Base-by-base conservation (phyloP, 2,329 filamentous ascomycete genomes). In the Diplodia seriata region DNA sequence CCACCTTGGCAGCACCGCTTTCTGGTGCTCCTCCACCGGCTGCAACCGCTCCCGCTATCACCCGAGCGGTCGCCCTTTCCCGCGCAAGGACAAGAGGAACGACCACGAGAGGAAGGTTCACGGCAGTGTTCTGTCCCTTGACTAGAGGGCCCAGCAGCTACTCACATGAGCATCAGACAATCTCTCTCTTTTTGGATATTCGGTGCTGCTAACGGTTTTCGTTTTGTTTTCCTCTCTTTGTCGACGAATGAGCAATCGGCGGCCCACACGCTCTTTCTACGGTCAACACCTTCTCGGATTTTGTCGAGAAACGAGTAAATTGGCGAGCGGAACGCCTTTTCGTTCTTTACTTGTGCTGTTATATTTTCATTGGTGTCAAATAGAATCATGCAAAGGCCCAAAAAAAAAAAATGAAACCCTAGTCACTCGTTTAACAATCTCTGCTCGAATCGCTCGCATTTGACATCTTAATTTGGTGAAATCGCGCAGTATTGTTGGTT, bases 61-160 rank as follows among this genome's bases (percentile, higher is more conserved):
- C 4, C 36, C 36, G 0, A 1, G 38, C 11, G 47, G 55, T 4
- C 51, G 57, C 53, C 47, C 57, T 1, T 69, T 69, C 12, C 33
- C 57, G 7, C 54, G 68, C 12, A 47, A 55, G 11, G 68, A 69
- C 49, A 69, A 68, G 51, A 57, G 66, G 20, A 65, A 68, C 51
- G 68, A 68, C 15, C 68, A 69, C 31, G 57, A 68, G 8, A 69
- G 57, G 51, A 68, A 61, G 57, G 31, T 65, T 23, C 68, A 69
- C 56, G 49, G 47, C 18, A 14, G 38, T 18, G 53, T 49, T 23
- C 18, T 49, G 0, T 33, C 55, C 8, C 9, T n/a, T 26, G 4
- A 59, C 4, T 43, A 29, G 26, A n/a, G 7, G 4, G n/a, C n/a
- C 11, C n/a, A 4, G 18, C 2, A 8, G 0, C 1, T n/a, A n/a